phyloP scores from a whole-genome alignment of 2,329 filamentous ascomycete species.

The Microsporum canis region DNA sequence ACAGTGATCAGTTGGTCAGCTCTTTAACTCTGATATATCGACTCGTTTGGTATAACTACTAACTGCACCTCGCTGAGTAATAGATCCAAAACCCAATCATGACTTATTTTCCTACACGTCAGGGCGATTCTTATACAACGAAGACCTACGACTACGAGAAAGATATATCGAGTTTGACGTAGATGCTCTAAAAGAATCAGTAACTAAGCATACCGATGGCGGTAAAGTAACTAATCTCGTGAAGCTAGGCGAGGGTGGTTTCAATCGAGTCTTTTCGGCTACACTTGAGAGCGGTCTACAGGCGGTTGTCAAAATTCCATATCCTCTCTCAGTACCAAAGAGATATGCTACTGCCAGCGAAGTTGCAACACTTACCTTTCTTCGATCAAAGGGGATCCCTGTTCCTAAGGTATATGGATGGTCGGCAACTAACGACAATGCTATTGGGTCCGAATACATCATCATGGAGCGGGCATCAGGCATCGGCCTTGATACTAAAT shows the following conservation, averaged over 20 bases:
- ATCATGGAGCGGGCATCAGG: constrained; percentile 18
- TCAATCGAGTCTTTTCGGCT: constrained; percentile 17
- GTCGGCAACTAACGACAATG: constrained; percentile 16
- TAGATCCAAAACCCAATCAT: background rate
- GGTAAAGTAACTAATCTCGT: constrained; percentile 10
- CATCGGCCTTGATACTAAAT: constrained; percentile 13
- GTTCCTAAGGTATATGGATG: constrained; percentile 23
- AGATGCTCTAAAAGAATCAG: constrained; percentile 4
- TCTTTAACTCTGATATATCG: background rate
- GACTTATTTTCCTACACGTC: constrained; percentile 13
- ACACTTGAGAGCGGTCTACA: constrained; percentile 18
- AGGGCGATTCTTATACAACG: constrained; percentile 12
- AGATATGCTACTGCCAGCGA: constrained; percentile 19
- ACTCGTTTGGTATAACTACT: background rate
- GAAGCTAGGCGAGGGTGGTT: constrained; percentile 19
- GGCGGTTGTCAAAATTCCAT: constrained; percentile 18
- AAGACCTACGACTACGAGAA: constrained; percentile 8
- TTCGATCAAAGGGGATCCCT: constrained; percentile 23
- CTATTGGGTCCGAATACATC: constrained; percentile 20
- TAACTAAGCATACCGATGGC: background rate
- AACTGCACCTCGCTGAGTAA: background rate
- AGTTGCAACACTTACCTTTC: constrained; percentile 17
- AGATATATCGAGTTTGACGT: constrained; percentile 11
- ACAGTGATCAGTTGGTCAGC: background rate
- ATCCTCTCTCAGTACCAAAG: constrained; percentile 15